Conservation (phyloP, 148 eudicot genomes). For the Rheum nobile region DNA sequence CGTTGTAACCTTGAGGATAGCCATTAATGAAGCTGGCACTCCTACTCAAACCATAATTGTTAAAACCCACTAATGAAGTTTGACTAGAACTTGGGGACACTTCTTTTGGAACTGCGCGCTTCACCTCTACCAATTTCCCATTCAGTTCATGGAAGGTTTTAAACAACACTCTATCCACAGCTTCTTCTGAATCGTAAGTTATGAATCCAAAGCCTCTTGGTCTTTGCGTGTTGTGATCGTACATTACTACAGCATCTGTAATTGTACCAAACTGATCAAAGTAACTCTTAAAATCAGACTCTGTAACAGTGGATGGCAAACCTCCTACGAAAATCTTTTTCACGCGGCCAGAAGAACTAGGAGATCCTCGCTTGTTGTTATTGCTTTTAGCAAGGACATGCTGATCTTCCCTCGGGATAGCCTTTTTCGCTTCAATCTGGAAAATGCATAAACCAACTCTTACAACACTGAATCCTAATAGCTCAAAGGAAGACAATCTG, state of each 20-base stretch:
- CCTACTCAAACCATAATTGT: slow-evolving; percentile 44
- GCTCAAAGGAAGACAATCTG: too few relatives aligned
- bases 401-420: slow-evolving; percentile 82
- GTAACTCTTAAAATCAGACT: slow-evolving; percentile 62
- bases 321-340: slow-evolving; percentile 93
- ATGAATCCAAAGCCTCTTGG: slow-evolving; percentile 95
- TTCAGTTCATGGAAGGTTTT: slow-evolving; percentile 83
- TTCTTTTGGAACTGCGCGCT: slow-evolving; percentile 87
- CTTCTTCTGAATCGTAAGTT: slow-evolving; percentile 77
- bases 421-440: slow-evolving; percentile 92
- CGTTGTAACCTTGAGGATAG: slow-evolving; percentile 56
- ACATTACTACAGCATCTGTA: slow-evolving; percentile 88
- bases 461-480: neutral
- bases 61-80: slow-evolving; percentile 54
- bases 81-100: slow-evolving; percentile 58
- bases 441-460: neutral
- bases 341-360: slow-evolving; percentile 58
- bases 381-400: slow-evolving; percentile 42
- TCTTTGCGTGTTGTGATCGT: slow-evolving; percentile 86
- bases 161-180: slow-evolving; percentile 63
- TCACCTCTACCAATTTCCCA: slow-evolving; percentile 90
- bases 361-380: slow-evolving; percentile 62
- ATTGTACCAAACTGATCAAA: slow-evolving; percentile 81
- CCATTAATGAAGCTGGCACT: slow-evolving; percentile 47
- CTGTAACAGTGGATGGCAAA: slow-evolving; percentile 77